Evolutionary conservation across 2,329 filamentous ascomycete species (phyloP).

Genomic region (Cercospora zeina): DNA sequence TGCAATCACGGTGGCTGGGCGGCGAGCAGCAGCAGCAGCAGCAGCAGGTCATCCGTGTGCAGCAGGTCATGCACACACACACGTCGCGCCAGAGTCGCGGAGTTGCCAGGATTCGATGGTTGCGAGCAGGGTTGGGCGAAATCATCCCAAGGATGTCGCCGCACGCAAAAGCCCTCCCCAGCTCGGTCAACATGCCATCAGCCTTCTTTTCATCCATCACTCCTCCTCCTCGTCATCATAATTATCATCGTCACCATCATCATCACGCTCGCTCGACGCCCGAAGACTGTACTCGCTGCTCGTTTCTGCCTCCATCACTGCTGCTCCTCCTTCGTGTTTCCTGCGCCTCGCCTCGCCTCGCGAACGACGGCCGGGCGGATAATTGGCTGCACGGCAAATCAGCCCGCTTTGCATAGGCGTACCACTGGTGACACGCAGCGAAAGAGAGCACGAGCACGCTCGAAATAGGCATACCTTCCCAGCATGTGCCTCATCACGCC

Average conservation of each 20-base stretch:
- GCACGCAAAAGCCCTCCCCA: too few relatives aligned
- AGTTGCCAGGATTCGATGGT: not conserved
- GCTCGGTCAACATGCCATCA: too few relatives aligned
- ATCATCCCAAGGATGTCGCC: slow-evolving; percentile 3
- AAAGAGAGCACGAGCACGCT: not conserved
- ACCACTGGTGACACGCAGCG: not conserved
- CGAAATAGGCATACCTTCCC: not conserved
- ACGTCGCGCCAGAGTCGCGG: slow-evolving; percentile 6
- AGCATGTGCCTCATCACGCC: not conserved
- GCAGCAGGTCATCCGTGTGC: not conserved
- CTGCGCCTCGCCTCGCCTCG: too few relatives aligned
- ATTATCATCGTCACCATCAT: too few relatives aligned
- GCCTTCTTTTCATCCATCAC: too few relatives aligned
- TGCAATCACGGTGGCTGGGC: not conserved
- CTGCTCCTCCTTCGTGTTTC: not conserved
- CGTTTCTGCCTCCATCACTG: not conserved
- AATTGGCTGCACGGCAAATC: slow-evolving; percentile 9
- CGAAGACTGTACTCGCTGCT: not conserved
- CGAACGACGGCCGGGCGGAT: too few relatives aligned
- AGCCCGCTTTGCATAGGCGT: slow-evolving; percentile 10
- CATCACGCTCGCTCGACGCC: not conserved
- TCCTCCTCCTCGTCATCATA: too few relatives aligned
- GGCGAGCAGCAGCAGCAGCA: not conserved
- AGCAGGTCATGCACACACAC: slow-evolving; percentile 7
- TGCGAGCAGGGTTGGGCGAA: slow-evolving; percentile 1